Base-by-base conservation (phyloP, 1,284 basidiomycete species). In the Rhodotorula sp. region DNA sequence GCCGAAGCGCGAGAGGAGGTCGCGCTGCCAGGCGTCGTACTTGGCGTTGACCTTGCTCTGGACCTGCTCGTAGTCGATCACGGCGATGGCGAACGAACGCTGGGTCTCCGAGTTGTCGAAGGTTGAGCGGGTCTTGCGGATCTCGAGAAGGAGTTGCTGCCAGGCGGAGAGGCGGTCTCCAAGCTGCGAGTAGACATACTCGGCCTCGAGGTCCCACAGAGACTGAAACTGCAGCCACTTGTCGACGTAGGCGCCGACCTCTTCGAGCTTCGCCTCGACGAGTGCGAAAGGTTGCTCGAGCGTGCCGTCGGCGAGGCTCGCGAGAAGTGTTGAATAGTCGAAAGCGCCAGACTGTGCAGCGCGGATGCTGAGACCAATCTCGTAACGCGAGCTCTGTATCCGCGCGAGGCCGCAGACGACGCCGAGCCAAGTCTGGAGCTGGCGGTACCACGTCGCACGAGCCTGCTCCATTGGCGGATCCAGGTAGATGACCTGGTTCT, bases 221-320 rank as follows among this genome's bases (percentile, higher is more conserved):
- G 94, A 95, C 81, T 99, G 96, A 86, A 99, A 99, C 79, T 95
- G 94, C 0, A 98, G 87, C 95, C 96, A 99, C 82, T 96, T 96
- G 73, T 85, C 90, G 61, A 98, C 93, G 80, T 99, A 99, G 54
- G 89, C 88, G 75, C 86, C 89, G 63, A 99, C 86, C 72, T 91
- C 88, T 68, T 89, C 87, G 13, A 96, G 87, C 81, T 97, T 97
- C 77, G 82, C 83, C 81, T 98, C 94, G 77, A 99, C 89, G 24
- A 97, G 84, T 0, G 86, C 82, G 78, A 99, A 93, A 0, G 95
- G 93, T 53, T 87, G 87, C 76, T 89, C 86, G 10, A 99, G 86
- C 0, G 88, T 89, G 58, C 86, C 84, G 65, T 90, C 88, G 36
- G 86, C 81, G 81, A 96, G 88, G 65, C 84, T 86, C 2, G 89